Conservation (phyloP, 495 filamentous ascomycete genomes). For the Pseudoneurospora amorphoporcata region DNA sequence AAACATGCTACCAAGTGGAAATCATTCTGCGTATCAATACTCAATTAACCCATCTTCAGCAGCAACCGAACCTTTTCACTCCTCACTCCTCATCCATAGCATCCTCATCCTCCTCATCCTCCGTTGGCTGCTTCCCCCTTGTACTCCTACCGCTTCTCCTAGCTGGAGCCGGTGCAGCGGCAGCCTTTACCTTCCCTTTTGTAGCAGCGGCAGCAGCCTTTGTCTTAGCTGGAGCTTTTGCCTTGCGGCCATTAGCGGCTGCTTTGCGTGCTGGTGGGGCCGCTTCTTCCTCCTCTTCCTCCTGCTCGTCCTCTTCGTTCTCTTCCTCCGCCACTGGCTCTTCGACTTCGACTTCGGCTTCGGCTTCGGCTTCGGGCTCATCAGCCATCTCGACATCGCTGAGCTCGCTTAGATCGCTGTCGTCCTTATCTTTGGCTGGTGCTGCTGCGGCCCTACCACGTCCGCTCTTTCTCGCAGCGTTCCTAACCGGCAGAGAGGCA, state of each 20-base stretch:
- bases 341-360: not conserved
- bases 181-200: constrained; percentile 1
- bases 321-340: not conserved
- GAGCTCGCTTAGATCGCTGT: not conserved
- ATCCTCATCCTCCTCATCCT: not conserved
- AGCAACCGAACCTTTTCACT: not conserved
- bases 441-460: not conserved
- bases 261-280: not conserved
- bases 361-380: not conserved
- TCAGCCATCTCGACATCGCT: not conserved
- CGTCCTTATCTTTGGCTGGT: not conserved
- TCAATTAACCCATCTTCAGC: not conserved
- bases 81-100: not conserved
- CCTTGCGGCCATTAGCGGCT: constrained; percentile 11
- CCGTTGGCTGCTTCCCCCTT: not conserved
- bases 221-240: constrained; percentile 1
- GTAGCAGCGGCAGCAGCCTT: constrained; percentile 1
- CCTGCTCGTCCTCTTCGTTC: not conserved
- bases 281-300: not conserved
- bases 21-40: not conserved
- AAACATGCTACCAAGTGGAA: not conserved
- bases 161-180: not conserved
- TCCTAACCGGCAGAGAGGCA: not conserved
- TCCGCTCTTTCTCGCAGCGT: not conserved
- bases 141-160: constrained; percentile 6